A percentile compares a stretch with the other conserved stretches of the same genome.
These are phyloP conservation scores for Suillus luteus DNA, from an alignment of 768 basidiomycete species.

Conservation along the genomic window DNA sequence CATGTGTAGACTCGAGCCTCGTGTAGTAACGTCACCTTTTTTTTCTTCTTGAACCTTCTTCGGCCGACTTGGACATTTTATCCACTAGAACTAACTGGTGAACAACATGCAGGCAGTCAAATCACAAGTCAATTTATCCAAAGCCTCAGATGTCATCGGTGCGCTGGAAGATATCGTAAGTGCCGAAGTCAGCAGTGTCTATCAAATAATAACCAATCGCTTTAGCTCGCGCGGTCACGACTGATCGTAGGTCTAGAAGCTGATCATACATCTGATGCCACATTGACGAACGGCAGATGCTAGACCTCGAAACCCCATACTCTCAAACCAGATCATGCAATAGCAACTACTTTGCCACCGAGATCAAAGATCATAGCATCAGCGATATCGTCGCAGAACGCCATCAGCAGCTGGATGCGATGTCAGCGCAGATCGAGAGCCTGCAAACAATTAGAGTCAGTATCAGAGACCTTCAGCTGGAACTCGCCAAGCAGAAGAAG, in stretches of 20 bases:
- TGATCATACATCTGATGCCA: not conserved
- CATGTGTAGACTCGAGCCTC: too few relatives aligned
- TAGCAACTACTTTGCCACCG: conserved; percentile 22
- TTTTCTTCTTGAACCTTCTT: too few relatives aligned
- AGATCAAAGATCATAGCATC: conserved; percentile 18
- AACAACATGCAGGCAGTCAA: not conserved
- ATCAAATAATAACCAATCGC: not conserved
- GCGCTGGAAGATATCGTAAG: not conserved
- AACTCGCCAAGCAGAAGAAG: conserved; percentile 16
- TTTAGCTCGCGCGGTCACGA: not conserved
- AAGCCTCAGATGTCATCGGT: not conserved
- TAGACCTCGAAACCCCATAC: conserved; percentile 23
- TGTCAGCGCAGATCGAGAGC: conserved; percentile 15
- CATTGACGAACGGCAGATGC: conserved; percentile 10
- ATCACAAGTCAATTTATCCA: not conserved
- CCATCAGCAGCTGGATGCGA: conserved; percentile 17
- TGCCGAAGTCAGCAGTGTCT: not conserved
- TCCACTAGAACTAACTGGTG: too few relatives aligned
- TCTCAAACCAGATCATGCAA: conserved; percentile 5
- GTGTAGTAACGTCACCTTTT: too few relatives aligned
- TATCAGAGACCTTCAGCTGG: conserved; percentile 16
- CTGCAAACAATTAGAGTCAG: conserved; percentile 20
- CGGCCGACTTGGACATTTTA: not conserved
- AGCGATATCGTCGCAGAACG: conserved; percentile 21
- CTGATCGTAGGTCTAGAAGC: not conserved